Conservation (phyloP, 169 alveolate species). For the Plasmodium sp. region DNA sequence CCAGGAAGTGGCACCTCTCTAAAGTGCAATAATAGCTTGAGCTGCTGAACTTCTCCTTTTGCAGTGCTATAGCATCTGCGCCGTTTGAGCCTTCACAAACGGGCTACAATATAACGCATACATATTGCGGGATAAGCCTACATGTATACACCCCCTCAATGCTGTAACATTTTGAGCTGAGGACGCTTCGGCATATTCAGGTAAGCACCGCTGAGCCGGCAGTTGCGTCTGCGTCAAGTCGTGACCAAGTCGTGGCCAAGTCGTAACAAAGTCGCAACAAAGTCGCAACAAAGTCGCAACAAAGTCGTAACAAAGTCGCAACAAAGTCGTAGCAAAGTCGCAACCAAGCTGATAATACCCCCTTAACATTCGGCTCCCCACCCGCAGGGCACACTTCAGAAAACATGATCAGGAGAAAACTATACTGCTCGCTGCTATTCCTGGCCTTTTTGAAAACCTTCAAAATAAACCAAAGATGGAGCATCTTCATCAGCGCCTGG, state of each 20-base stretch:
- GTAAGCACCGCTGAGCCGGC: neutral
- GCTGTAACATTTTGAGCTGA: neutral
- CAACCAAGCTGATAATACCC: too few species aligned
- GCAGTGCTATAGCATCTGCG: neutral
- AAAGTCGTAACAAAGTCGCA: neutral
- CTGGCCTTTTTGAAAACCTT: slow-evolving; percentile 3
- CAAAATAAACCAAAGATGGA: slow-evolving; percentile 10
- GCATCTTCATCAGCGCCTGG: slow-evolving; percentile 47
- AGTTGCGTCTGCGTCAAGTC: neutral
- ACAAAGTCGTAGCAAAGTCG: neutral
- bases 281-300: neutral
- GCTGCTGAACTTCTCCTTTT: neutral
- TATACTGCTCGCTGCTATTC: slow-evolving; percentile 7
- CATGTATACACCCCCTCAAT: neutral
- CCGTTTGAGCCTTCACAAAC: neutral
- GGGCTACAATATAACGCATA: neutral
- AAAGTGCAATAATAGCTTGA: neutral
- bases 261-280: neutral
- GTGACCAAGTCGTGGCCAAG: neutral
- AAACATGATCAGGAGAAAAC: slow-evolving; percentile 43
- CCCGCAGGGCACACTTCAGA: neutral
- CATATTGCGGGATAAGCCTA: neutral
- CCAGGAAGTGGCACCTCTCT: neutral
- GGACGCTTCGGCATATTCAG: neutral
- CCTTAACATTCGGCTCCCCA: neutral